Evolutionary conservation across 2,329 filamentous ascomycete species (phyloP), one percentile per base, ranked within the genome.

Genomic region (Rosellinia necatrix): DNA sequence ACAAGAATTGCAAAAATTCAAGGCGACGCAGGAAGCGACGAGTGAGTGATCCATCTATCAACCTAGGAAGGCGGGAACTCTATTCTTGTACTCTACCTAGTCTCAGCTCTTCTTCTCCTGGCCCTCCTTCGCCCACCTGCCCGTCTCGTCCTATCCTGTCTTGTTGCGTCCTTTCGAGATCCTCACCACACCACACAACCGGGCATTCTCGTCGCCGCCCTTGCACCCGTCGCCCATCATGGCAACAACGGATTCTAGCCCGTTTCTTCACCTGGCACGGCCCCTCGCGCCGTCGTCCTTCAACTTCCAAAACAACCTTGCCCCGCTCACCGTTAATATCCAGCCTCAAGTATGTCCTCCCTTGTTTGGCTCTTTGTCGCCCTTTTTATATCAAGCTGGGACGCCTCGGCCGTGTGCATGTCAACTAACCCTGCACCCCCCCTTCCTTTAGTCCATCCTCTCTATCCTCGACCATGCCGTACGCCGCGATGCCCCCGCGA

Each of bases 231-330:
- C 49, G 51, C 56, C 55, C 53, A 92, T 71, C 77, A 96, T 96
- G 92, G 88, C 91, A 75, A 80, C 84, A 71, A 80, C 87, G 74
- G 82, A 60, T 13, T 49, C 85, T 70, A 89, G 93, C 75, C 89
- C 90, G 64, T 97, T 96, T 81, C 87, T 97, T 71, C 94, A 99
- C 76, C 88, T 99, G 66, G 88, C 93, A 72, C 87, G 94, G 76
- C 94, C 94, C 70, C 82, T 97, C 71, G 92, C 91, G 74, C 91
- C 92, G 66, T 87, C 88, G 62, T 81, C 85, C 58, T 81, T 92
- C 68, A 90, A 89, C 73, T 86, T 90, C 71, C 89, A 91, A 76
- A 87, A 88, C 71, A 92, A 88, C 68, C 93, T 92, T 74, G 89
- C 92, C 77, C 94, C 94, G 76, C 85, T 99, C 75, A 90, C 88